These are phyloP conservation scores for Polygonum aviculare DNA, from an alignment of 148 eudicot species.

Conservation along the genomic window DNA sequence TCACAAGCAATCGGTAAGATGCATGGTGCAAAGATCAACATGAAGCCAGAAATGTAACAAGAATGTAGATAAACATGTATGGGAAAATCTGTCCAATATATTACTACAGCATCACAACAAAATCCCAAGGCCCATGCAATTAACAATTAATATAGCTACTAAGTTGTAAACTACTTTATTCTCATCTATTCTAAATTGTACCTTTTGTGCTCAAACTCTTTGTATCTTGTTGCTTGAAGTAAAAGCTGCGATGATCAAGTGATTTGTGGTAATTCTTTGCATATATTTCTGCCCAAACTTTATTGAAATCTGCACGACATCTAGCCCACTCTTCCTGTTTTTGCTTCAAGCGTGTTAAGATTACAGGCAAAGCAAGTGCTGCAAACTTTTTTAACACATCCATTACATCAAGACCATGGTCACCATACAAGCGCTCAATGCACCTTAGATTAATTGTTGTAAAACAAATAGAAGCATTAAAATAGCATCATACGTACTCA, in stretches of 20 bases:
- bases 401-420: conserved; percentile 91
- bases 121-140: not conserved
- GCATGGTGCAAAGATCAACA: not conserved
- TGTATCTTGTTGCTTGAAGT: conserved; percentile 91
- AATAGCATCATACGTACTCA: not conserved
- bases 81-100: not conserved
- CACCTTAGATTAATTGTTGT: conserved; percentile 76
- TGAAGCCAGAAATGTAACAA: not conserved
- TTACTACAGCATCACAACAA: conserved; percentile 4
- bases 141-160: not conserved
- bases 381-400: conserved; percentile 75
- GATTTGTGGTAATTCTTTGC: conserved; percentile 91
- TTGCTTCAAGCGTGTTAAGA: conserved; percentile 88
- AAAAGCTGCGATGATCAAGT: conserved; percentile 92
- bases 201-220: conserved; percentile 93
- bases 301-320: conserved; percentile 79
- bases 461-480: conserved; percentile 8
- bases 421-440: conserved; percentile 88
- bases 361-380: conserved; percentile 69
- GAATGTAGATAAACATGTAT: not conserved
- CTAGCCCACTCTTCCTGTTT: conserved; percentile 92
- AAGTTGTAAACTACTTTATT: not conserved
- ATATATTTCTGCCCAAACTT: conserved; percentile 87
- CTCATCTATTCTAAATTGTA: conserved; percentile 19
- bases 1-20: not conserved